These are phyloP conservation scores for Bolboschoenus planiculmis DNA, from an alignment of 176 grass and related monocot species.

Conservation along the genomic window DNA sequence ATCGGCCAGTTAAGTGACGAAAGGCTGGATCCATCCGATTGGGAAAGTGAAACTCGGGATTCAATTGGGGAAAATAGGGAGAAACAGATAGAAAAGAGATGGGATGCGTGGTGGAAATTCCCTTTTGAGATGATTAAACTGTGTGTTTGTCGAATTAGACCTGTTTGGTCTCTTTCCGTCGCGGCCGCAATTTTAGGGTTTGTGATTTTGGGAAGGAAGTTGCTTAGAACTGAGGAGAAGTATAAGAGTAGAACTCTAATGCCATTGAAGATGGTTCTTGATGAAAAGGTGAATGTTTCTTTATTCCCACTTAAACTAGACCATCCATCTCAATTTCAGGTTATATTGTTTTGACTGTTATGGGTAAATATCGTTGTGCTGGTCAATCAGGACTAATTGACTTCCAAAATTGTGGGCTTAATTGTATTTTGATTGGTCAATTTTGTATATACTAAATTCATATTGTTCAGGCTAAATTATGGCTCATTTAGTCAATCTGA, in stretches of 20 bases:
- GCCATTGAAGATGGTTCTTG: slow-evolving; percentile 53
- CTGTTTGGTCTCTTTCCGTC: slow-evolving; percentile 69
- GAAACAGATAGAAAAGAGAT: slow-evolving; percentile 24
- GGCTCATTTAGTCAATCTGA: not conserved
- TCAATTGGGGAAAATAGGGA: not conserved
- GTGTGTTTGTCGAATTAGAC: slow-evolving; percentile 46
- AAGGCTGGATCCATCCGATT: not conserved
- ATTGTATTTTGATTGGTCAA: not conserved
- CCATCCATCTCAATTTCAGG: not conserved
- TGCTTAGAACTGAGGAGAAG: slow-evolving; percentile 49
- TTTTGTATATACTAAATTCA: not conserved
- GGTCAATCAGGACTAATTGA: not conserved
- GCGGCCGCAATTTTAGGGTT: slow-evolving; percentile 64
- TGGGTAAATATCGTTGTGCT: not conserved
- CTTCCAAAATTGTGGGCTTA: not conserved
- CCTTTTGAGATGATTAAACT: slow-evolving; percentile 57
- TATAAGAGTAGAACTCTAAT: slow-evolving; percentile 45
- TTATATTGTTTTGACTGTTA: not conserved
- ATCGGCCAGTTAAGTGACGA: slow-evolving; percentile 19
- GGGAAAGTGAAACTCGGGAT: not conserved
- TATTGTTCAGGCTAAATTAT: not conserved
- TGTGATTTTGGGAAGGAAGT: slow-evolving; percentile 55
- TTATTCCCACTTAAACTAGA: slow-evolving; percentile 20
- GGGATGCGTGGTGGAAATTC: slow-evolving; percentile 66
- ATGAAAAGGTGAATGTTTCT: slow-evolving; percentile 61